Evolutionary conservation across 257 asterid species (phyloP).

Genomic region (Euphrasia confusa): DNA sequence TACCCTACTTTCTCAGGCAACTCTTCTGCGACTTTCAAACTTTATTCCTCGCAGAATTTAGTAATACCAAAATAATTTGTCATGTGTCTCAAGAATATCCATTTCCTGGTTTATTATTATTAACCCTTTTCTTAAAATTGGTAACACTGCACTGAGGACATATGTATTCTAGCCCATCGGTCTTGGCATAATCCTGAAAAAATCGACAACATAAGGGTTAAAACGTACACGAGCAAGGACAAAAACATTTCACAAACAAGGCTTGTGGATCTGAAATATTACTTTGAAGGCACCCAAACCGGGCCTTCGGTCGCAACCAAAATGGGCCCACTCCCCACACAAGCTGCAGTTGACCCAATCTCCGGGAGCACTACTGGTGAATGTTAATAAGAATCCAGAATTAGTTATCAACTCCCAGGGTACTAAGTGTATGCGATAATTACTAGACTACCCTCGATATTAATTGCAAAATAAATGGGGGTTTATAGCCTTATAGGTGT

Average conservation of each 20-base stretch:
- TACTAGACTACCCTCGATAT: neutral
- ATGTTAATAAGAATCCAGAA: conserved; percentile 17
- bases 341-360: conserved; percentile 98
- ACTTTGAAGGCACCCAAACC: conserved; percentile 99
- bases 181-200: conserved; percentile 93
- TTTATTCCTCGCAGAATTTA: too few relatives aligned
- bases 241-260: neutral
- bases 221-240: neutral
- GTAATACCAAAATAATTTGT: too few relatives aligned
- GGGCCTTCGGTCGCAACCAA: conserved; percentile 91
- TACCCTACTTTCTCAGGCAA: neutral
- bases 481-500: neutral
- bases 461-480: neutral
- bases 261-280: conserved; percentile 21
- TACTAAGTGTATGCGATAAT: neutral
- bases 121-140: conserved; percentile 70
- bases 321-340: conserved; percentile 99
- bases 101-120: conserved; percentile 52
- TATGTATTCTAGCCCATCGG: conserved; percentile 96
- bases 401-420: conserved; percentile 28
- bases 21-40: too few relatives aligned
- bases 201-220: neutral
- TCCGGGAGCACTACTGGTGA: conserved; percentile 95
- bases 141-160: conserved; percentile 96
- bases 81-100: conserved; percentile 49